These are phyloP conservation scores for Blumeria graminis DNA, from an alignment of 2,329 filamentous ascomycete genomes.

Conservation along the genomic window DNA sequence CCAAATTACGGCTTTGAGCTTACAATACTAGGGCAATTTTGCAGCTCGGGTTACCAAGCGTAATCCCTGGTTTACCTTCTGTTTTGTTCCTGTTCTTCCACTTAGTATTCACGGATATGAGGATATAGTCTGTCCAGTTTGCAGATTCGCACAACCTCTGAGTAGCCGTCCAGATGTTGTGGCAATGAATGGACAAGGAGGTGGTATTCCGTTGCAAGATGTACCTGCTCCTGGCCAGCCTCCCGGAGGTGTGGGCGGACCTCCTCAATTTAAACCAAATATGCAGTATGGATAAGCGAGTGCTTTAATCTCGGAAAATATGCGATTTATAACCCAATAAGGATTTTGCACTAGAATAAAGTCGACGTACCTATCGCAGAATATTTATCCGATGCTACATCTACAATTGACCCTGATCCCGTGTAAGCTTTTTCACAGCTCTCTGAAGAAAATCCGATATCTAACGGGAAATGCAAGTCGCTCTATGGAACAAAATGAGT, in stretches of 20 bases:
- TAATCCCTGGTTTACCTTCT: constrained; percentile 56
- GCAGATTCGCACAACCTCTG: constrained; percentile 48
- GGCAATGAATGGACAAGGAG: constrained; percentile 8
- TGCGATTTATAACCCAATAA: no score
- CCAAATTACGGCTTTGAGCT: background rate
- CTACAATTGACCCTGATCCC: no score
- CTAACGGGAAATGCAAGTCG: no score
- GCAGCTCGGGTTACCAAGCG: constrained; percentile 34
- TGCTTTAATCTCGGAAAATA: no score
- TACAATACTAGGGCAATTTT: constrained; percentile 26
- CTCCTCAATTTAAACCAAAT: background rate
- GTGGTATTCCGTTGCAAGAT: constrained; percentile 11
- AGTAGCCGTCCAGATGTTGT: constrained; percentile 17
- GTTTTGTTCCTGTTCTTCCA: constrained; percentile 51
- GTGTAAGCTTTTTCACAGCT: no score
- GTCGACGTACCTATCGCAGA: no score
- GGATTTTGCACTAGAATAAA: no score
- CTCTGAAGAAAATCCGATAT: no score
- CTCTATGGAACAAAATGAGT: no score
- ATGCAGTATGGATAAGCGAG: background rate
- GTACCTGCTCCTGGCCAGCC: constrained; percentile 10
- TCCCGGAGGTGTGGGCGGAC: constrained; percentile 7
- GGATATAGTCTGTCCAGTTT: constrained; percentile 51
- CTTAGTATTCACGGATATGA: constrained; percentile 42
- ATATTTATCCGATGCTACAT: no score